These are phyloP conservation scores for Paralagenidium karlingii DNA, from an alignment of 352 stramenopile species.

Conservation along the genomic window DNA sequence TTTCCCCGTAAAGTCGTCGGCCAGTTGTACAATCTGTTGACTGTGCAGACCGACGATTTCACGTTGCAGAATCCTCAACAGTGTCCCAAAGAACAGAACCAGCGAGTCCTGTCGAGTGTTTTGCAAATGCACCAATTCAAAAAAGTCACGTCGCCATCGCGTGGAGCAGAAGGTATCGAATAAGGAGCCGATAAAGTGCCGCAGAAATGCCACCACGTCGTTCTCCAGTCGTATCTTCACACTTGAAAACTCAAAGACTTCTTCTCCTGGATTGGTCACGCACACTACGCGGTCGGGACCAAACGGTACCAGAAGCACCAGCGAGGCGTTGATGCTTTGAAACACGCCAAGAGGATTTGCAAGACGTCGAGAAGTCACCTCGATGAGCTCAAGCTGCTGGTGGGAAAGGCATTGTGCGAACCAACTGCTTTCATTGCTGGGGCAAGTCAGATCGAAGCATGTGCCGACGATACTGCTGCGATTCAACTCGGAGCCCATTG, in stretches of 20 bases:
- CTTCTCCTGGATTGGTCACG: constrained; percentile 32
- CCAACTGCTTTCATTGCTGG: too few species aligned
- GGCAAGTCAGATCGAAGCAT: too few species aligned
- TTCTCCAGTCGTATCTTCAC: constrained; percentile 28
- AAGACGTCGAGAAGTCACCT: constrained; percentile 13
- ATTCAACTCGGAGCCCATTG: too few species aligned
- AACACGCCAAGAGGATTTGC: constrained; percentile 1
- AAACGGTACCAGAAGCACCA: constrained; percentile 27
- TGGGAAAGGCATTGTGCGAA: constrained; percentile 30
- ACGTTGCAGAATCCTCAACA: constrained; percentile 28
- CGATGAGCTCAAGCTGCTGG: constrained; percentile 15
- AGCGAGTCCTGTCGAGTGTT: too few species aligned
- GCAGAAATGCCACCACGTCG: constrained; percentile 26
- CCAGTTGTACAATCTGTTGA: constrained; percentile 50
- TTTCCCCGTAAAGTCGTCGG: constrained; percentile 40
- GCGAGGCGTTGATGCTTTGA: constrained; percentile 4
- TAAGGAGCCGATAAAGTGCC: too few species aligned
- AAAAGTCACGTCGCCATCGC: constrained; percentile 25
- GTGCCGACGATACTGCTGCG: too few species aligned
- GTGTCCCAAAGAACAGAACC: constrained; percentile 14
- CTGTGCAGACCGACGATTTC: constrained; percentile 44
- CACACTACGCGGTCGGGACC: constrained; percentile 40
- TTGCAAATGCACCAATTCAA: constrained; percentile 30
- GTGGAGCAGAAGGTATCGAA: constrained; percentile 18
- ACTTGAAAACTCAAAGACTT: constrained; percentile 25